Evolutionary conservation across 352 stramenopile genomes (phyloP), one percentile per base, ranked within the genome.

Genomic region (Thraustochytrium sp.): DNA sequence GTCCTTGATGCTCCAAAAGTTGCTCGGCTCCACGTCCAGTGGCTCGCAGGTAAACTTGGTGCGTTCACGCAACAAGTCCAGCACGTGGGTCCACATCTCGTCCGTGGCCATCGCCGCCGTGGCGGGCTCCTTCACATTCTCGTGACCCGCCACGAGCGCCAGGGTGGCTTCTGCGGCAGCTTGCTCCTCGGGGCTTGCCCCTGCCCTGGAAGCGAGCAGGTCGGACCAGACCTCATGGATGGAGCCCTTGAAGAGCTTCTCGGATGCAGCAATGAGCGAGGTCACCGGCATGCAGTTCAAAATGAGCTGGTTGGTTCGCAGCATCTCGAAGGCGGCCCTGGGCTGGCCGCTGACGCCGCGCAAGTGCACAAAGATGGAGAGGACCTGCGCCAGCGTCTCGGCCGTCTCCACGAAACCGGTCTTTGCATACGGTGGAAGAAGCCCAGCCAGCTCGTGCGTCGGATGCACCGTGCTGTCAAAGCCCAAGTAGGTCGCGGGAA

Each of bases 301-400:
- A 36, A 77, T 38, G 65, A 77, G 65, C 65, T 77, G 65, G 46
- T 77, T 77, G 8, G 65, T 13, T 31, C 64, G 68, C 11, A 77
- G 65, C 46, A 64, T 77, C 46, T 77, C 65, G 26, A 36, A 77
- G 65, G 64, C 65, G 65, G 16, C 5, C 48, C 13, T 76, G 26
- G 68, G 11, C n/a, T n/a, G n/a, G n/a, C n/a, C n/a, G n/a, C n/a
- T n/a, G 18, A 77, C 64, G 65, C n/a, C n/a, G n/a, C n/a, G n/a
- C n/a, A n/a, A n/a, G n/a, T n/a, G n/a, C n/a, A n/a, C n/a, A n/a
- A 77, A 74, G 65, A 77, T 77, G 46, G 65, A 77, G 42, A 77
- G 65, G 31, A 77, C 65, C 48, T 77, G 65, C 11, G 65, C 36
- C 5, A 77, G 65, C 16, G 65, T 77, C 48, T 77, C 65, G 46